Conservation (phyloP, 1,284 basidiomycete species). For the Phenoliferia sp. region DNA sequence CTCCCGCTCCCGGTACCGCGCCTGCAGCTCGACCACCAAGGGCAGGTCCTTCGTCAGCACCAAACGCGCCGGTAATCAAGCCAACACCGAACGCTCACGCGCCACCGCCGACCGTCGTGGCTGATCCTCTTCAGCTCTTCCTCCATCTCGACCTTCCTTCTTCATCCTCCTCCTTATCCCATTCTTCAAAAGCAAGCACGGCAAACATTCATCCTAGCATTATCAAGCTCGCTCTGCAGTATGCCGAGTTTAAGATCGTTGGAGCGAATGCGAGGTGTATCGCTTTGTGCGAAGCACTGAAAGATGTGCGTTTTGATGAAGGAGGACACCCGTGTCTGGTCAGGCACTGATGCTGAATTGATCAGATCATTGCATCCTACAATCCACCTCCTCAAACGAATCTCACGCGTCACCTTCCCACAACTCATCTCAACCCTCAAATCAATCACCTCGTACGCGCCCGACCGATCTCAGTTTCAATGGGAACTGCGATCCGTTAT, state of each 20-base stretch:
- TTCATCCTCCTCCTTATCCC: slow-evolving; percentile 24
- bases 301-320: slow-evolving; percentile 64
- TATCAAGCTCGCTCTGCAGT: slow-evolving; percentile 69
- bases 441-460: slow-evolving; percentile 82
- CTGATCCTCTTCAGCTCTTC: slow-evolving; percentile 32
- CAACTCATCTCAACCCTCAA: slow-evolving; percentile 82
- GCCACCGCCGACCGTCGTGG: neutral
- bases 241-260: slow-evolving; percentile 76
- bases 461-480: slow-evolving; percentile 87
- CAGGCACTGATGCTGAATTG: neutral
- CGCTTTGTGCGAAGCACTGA: slow-evolving; percentile 76
- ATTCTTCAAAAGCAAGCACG: slow-evolving; percentile 46
- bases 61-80: neutral
- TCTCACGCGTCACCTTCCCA: slow-evolving; percentile 70
- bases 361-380: slow-evolving; percentile 80
- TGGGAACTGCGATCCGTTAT: slow-evolving; percentile 90
- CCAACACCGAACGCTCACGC: neutral
- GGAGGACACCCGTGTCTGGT: neutral
- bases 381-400: slow-evolving; percentile 73
- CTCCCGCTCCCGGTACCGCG: too few relatives aligned
- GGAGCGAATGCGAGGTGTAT: slow-evolving; percentile 85
- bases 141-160: slow-evolving; percentile 36
- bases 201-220: slow-evolving; percentile 78
- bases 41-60: neutral
- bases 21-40: neutral